phyloP scores from a whole-genome alignment of 2,329 filamentous ascomycete species.

The Fusarium pseudograminearum region DNA sequence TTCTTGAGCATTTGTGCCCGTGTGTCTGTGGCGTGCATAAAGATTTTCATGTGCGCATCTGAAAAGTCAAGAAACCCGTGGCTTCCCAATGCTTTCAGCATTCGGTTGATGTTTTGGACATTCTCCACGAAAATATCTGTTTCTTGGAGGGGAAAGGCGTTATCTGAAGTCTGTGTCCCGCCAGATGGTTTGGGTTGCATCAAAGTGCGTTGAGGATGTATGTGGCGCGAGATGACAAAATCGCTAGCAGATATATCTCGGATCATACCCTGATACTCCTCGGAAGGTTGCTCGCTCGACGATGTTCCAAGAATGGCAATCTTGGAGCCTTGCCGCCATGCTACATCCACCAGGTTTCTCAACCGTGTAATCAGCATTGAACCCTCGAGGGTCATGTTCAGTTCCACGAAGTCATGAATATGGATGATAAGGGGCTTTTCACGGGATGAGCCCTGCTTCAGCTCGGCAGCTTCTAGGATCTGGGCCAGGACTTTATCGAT shows the following conservation, averaged over 20 bases:
- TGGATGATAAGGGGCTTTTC: conserved; percentile 75
- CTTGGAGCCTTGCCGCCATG: conserved; percentile 76
- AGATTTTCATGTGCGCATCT: conserved; percentile 43
- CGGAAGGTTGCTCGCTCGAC: conserved; percentile 63
- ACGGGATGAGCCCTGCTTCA: conserved; percentile 49
- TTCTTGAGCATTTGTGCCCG: conserved; percentile 50
- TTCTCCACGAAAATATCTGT: conserved; percentile 61
- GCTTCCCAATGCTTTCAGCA: conserved; percentile 57
- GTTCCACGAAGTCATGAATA: conserved; percentile 83
- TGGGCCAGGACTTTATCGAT: conserved; percentile 68
- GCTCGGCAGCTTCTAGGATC: conserved; percentile 63
- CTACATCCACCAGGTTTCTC: conserved; percentile 76
- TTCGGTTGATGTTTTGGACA: conserved; percentile 60
- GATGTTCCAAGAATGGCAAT: conserved; percentile 86
- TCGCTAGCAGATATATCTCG: conserved; percentile 57
- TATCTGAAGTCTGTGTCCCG: conserved; percentile 34
- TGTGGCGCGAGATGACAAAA: conserved; percentile 55
- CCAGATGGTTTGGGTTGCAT: conserved; percentile 48
- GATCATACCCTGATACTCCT: conserved; percentile 56
- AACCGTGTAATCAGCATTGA: conserved; percentile 76
- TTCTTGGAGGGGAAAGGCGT: conserved; percentile 48
- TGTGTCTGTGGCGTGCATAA: conserved; percentile 45
- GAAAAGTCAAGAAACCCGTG: conserved; percentile 43
- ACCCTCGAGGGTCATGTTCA: conserved; percentile 77
- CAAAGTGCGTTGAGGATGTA: conserved; percentile 44